These are phyloP conservation scores for Trifolium pratense DNA, from an alignment of 306 rosid genomes.

Conservation along the genomic window DNA sequence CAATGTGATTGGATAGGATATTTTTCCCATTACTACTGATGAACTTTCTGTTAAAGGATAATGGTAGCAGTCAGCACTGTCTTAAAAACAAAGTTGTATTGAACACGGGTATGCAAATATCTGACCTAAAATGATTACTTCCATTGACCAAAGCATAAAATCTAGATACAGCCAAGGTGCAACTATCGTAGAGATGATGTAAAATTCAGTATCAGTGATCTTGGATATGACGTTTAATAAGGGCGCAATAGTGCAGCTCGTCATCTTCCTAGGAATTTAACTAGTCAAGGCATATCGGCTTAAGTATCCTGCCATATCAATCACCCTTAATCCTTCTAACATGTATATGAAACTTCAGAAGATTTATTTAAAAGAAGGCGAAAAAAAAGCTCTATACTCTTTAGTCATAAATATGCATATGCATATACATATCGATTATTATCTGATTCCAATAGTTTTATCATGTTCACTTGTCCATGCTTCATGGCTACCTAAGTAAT, in stretches of 20 bases:
- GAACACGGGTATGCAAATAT: not conserved
- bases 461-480: constrained; percentile 10
- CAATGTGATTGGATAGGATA: too few species aligned
- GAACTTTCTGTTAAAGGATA: not conserved
- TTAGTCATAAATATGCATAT: constrained; percentile 5
- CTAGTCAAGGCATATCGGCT: constrained; percentile 14
- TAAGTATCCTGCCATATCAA: constrained; percentile 19
- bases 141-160: not conserved
- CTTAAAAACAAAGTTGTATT: constrained; percentile 3
- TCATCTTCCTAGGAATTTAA: constrained; percentile 3
- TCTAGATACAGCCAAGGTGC: not conserved
- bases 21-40: not conserved
- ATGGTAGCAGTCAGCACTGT: not conserved
- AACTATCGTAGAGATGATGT: not conserved
- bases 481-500: constrained; percentile 2
- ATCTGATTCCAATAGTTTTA: constrained; percentile 23
- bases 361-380: not conserved
- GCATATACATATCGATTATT: not conserved
- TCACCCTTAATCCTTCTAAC: constrained; percentile 7
- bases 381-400: not conserved
- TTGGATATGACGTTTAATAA: constrained; percentile 4
- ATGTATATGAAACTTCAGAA: not conserved
- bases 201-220: constrained; percentile 1
- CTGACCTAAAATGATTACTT: not conserved
- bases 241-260: not conserved